Conservation (phyloP, 495 filamentous ascomycete genomes). For the Xylaria palmicola region DNA sequence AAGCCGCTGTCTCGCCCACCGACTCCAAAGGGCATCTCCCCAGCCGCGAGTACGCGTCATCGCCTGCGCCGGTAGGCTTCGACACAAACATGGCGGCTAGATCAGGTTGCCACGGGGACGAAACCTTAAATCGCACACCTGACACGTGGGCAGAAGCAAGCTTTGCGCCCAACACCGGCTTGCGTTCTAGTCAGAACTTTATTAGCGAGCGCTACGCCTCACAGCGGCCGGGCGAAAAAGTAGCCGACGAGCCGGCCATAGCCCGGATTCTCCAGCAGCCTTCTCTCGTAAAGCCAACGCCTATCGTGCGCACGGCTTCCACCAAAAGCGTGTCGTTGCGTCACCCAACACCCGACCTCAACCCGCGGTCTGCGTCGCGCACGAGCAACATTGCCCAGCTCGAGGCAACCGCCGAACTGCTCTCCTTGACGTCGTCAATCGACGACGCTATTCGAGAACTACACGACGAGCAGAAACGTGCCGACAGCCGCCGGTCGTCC, state of each 20-base stretch:
- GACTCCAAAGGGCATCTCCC: conserved; percentile 12
- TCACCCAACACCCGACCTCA: conserved; percentile 75
- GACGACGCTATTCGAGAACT: conserved; percentile 79
- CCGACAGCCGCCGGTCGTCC: conserved; percentile 60
- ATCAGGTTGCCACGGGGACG: not conserved
- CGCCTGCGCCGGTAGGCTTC: not conserved
- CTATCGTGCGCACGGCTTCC: conserved; percentile 61
- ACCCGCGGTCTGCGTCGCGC: conserved; percentile 71
- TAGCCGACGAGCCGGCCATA: conserved; percentile 16
- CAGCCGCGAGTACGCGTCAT: not conserved
- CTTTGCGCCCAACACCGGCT: not conserved
- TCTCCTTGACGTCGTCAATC: conserved; percentile 77
- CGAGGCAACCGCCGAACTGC: conserved; percentile 76
- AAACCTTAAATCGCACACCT: not conserved
- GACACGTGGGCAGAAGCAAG: conserved; percentile 3
- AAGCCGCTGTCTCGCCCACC: not conserved
- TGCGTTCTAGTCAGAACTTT: not conserved
- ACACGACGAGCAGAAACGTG: conserved; percentile 71
- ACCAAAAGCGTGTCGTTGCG: conserved; percentile 58
- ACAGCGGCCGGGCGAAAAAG: not conserved
- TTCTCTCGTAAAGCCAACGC: conserved; percentile 32
- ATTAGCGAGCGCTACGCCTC: not conserved
- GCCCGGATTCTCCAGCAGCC: conserved; percentile 21
- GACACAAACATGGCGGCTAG: not conserved
- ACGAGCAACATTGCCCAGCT: conserved; percentile 76